Evolutionary conservation across 2,329 filamentous ascomycete genomes (phyloP), one percentile per base, ranked within the genome.

Genomic region (Epichloe uncinata): DNA sequence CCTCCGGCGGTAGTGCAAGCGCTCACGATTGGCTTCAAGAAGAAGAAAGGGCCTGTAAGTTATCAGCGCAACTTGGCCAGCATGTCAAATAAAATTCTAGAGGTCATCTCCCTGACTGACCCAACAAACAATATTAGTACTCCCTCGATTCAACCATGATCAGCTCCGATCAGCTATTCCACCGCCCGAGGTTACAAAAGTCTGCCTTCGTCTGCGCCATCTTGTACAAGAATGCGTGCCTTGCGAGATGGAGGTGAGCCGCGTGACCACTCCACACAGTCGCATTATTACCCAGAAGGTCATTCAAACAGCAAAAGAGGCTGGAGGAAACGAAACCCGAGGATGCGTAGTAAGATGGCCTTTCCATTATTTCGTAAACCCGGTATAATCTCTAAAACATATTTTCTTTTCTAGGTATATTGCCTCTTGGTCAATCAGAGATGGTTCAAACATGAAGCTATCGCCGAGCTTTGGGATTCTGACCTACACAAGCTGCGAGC

Each of bases 191-290:
- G 90, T 96, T 54, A 96, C 91, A 53, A 90, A 90, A 63, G 77
- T 94, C 50, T 91, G 90, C 30, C 77, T 98, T 15, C 87, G 89
- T 51, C 74, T 98, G 55, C 94, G 91, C 60, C 88, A 94, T 63
- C 81, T 95, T 58, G 82, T 98, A 59, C 89, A 95, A 67, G 79
- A 89, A 63, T 84, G 89, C 50, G 79, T 98, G 26, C 87, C 91
- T 1, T 96, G 87, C 70, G 93, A 98, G 66, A 75, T 98, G 38
- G 84, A 93, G 51, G 81, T 87, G 61, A 74, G 74, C 5, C 72
- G 78, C 50, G 74, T 98, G 62, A 93, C 85, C 4, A 76, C 75
- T 47, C 81, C 91, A 3, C 89, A 97, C 67, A 94, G 87, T 66
- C 78, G 81, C 43, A 74, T 98, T 64, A 88, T 98, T 63, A 96